These are phyloP conservation scores for Eucommia ulmoides DNA, from an alignment of 257 asterid genomes.

Conservation along the genomic window DNA sequence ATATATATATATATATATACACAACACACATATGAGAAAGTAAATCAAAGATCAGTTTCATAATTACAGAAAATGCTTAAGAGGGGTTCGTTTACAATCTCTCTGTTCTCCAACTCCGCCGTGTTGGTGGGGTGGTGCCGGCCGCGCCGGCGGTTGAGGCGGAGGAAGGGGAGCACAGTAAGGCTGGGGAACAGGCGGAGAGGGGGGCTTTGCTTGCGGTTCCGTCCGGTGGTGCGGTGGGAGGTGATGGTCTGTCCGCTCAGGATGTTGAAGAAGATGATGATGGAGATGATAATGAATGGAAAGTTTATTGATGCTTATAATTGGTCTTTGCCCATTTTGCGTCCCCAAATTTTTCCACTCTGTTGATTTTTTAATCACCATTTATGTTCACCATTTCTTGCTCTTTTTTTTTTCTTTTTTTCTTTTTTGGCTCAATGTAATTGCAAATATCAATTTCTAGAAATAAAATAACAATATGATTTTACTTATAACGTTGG, in stretches of 20 bases:
- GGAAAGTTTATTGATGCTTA: conserved; percentile 40
- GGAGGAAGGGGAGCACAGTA: conserved; percentile 31
- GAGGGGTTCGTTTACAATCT: conserved; percentile 18
- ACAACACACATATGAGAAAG: too few relatives aligned
- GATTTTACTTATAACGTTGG: too few relatives aligned
- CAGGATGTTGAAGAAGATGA: conserved; percentile 35
- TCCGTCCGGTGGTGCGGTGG: conserved; percentile 47
- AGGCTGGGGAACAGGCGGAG: conserved; percentile 42
- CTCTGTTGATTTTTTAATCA: conserved; percentile 19
- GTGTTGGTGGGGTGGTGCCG: conserved; percentile 34
- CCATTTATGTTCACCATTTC: background rate
- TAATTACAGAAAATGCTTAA: conserved; percentile 30
- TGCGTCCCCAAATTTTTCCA: conserved; percentile 52
- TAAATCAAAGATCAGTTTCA: too few relatives aligned
- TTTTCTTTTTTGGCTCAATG: too few relatives aligned
- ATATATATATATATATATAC: too few relatives aligned
- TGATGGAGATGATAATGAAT: conserved; percentile 28
- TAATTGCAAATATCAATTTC: too few relatives aligned
- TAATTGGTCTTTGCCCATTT: conserved; percentile 43
- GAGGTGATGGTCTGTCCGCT: conserved; percentile 28
- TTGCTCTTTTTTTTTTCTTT: background rate
- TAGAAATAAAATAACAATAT: too few relatives aligned
- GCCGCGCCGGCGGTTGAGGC: conserved; percentile 23
- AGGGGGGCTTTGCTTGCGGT: conserved; percentile 40
- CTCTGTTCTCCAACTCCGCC: conserved; percentile 33